Evolutionary conservation across 345 rosid species (phyloP).

Genomic region (Citrus mangshanensis): DNA sequence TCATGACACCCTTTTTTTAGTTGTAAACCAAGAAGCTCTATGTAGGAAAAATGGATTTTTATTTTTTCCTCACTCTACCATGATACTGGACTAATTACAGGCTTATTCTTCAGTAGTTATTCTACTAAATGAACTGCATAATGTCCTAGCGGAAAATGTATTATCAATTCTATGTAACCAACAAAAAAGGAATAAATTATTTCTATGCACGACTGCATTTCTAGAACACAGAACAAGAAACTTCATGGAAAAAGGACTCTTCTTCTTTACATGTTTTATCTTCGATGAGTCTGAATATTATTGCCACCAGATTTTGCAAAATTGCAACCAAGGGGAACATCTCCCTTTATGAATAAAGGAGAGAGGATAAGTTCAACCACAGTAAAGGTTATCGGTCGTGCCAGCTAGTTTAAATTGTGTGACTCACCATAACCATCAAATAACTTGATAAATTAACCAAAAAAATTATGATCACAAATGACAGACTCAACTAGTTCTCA

Average conservation of each 20-base stretch:
- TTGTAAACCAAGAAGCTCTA: neutral
- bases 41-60: neutral
- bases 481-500: too few species aligned
- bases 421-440: too few species aligned
- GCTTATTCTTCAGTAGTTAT: neutral
- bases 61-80: neutral
- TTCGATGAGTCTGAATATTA: too few species aligned
- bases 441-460: too few species aligned
- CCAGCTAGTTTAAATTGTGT: too few species aligned
- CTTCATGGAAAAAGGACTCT: neutral
- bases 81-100: neutral
- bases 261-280: too few species aligned
- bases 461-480: too few species aligned
- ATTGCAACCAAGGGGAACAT: too few species aligned
- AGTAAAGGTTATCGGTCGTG: too few species aligned
- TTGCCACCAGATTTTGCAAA: too few species aligned
- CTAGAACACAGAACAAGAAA: neutral
- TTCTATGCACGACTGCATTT: neutral
- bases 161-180: neutral
- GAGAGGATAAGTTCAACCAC: too few species aligned
- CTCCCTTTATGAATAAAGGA: too few species aligned
- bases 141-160: neutral
- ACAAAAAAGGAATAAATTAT: neutral
- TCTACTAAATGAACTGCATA: neutral
- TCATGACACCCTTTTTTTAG: neutral